Conservation (phyloP, 2,329 filamentous ascomycete species). For the Paecilomyces variotii region DNA sequence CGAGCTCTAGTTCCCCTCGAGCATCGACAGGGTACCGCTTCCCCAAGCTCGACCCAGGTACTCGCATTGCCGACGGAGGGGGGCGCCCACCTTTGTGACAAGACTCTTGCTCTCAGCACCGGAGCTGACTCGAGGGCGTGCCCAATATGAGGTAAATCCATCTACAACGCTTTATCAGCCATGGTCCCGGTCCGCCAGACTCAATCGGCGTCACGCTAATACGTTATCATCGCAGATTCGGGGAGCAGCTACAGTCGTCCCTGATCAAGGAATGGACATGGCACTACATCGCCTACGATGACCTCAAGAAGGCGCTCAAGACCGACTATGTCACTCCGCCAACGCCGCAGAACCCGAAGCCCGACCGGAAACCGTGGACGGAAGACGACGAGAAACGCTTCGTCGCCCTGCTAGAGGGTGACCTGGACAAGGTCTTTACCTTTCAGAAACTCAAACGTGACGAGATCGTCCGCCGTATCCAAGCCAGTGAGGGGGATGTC, state of each 20-base stretch:
- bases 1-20: neutral
- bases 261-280: slow-evolving; percentile 95
- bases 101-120: neutral
- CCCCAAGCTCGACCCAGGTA: neutral
- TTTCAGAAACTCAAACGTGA: slow-evolving; percentile 97
- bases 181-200: neutral
- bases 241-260: slow-evolving; percentile 91
- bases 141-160: neutral
- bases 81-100: neutral
- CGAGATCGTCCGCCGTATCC: slow-evolving; percentile 87
- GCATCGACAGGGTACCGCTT: neutral
- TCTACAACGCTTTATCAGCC: neutral
- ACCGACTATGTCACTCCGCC: slow-evolving; percentile 53
- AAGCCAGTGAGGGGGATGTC: slow-evolving; percentile 81
- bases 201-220: neutral
- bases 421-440: slow-evolving; percentile 94
- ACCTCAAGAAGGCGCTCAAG: slow-evolving; percentile 80
- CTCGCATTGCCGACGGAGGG: neutral
- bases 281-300: slow-evolving; percentile 96
- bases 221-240: slow-evolving; percentile 54
- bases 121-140: neutral
- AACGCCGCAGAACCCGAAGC: slow-evolving; percentile 38
- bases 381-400: slow-evolving; percentile 89
- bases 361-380: slow-evolving; percentile 63
- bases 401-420: slow-evolving; percentile 74